A percentile compares a stretch with the other conserved stretches of the same genome.
Conservation (phyloP, 495 filamentous ascomycete genomes). For the Penicillium canescens region DNA sequence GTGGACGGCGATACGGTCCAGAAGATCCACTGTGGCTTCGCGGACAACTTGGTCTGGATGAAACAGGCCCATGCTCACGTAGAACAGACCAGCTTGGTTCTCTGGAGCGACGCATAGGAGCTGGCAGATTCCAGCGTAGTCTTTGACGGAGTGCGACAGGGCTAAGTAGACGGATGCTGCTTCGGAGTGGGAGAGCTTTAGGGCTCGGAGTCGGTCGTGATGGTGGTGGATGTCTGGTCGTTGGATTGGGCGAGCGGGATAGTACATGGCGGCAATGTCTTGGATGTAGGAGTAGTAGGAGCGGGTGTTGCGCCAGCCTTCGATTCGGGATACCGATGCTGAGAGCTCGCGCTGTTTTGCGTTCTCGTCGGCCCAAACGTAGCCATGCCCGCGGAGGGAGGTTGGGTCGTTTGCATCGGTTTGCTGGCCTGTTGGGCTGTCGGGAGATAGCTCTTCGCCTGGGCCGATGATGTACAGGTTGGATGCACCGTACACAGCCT, state of each 20-base stretch:
- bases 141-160: constrained; percentile 70
- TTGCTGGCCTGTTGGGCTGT: constrained; percentile 47
- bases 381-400: constrained; percentile 78
- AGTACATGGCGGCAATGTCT: constrained; percentile 59
- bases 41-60: constrained; percentile 82
- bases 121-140: constrained; percentile 87
- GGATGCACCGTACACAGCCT: constrained; percentile 87
- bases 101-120: constrained; percentile 85
- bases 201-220: constrained; percentile 81
- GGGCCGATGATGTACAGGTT: constrained; percentile 82
- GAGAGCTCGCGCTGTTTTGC: constrained; percentile 82
- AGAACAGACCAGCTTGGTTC: constrained; percentile 87
- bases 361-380: constrained; percentile 86
- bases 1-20: constrained; percentile 82
- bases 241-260: constrained; percentile 70
- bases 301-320: constrained; percentile 92
- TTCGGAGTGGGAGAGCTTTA: constrained; percentile 70
- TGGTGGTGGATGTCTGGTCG: constrained; percentile 85
- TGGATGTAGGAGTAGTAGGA: constrained; percentile 95
- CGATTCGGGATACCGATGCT: constrained; percentile 86
- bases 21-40: constrained; percentile 70
- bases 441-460: constrained; percentile 48
- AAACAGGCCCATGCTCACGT: constrained; percentile 89
- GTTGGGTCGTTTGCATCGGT: constrained; percentile 54
- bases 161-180: constrained; percentile 79